phyloP scores from a whole-genome alignment of 805 yeast genomes.

The Isabelozyma heimii region DNA sequence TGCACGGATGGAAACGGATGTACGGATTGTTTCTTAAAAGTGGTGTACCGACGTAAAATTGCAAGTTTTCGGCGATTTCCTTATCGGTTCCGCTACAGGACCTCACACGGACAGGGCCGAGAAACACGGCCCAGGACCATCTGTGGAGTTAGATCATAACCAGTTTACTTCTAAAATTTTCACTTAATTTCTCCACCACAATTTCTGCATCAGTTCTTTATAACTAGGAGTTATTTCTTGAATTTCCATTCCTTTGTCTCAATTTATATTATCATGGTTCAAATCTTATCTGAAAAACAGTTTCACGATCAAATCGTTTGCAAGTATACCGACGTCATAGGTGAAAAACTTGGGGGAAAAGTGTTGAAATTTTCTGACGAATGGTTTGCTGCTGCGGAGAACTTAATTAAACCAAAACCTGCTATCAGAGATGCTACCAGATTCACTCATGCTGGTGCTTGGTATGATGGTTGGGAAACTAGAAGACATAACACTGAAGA shows the following conservation, averaged over 20 bases:
- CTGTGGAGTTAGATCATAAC: background rate
- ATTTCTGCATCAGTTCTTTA: background rate
- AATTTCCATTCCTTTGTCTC: background rate
- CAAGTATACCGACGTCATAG: constrained; percentile 74
- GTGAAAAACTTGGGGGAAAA: constrained; percentile 78
- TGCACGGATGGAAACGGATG: background rate
- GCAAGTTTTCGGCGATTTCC: background rate
- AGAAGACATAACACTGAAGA: constrained; percentile 84
- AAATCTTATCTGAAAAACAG: constrained; percentile 22
- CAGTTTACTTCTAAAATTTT: background rate
- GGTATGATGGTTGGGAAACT: constrained; percentile 99
- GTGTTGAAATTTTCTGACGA: constrained; percentile 75
- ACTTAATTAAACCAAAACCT: constrained; percentile 74
- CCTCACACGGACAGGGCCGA: background rate
- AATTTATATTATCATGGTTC: constrained; percentile 9
- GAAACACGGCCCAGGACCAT: background rate
- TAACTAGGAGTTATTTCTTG: background rate
- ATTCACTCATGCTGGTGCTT: constrained; percentile 84
- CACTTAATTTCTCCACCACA: background rate
- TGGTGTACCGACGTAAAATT: too few relatives aligned
- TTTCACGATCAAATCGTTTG: constrained; percentile 48
- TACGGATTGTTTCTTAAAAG: too few relatives aligned
- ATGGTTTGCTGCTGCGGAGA: constrained; percentile 93
- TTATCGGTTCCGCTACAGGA: background rate
- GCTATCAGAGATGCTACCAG: constrained; percentile 81